Conservation (phyloP, 345 rosid species). For the Eucalyptus erythrocorys region DNA sequence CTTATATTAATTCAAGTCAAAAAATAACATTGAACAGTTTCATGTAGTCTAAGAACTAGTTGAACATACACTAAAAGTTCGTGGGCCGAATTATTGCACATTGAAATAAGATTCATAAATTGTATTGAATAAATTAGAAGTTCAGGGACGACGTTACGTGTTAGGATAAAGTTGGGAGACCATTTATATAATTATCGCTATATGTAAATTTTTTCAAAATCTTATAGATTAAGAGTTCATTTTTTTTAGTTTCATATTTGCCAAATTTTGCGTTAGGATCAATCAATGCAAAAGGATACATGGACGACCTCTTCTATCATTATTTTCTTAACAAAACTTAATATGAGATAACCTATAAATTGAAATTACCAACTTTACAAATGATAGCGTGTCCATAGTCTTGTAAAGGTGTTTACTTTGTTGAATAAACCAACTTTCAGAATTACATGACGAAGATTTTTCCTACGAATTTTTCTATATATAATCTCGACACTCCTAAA, state of each 20-base stretch:
- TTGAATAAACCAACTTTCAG: neutral
- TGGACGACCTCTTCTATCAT: neutral
- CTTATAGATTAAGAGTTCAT: neutral
- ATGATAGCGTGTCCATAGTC: neutral
- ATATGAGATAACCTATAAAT: neutral
- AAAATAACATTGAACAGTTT: too few species aligned
- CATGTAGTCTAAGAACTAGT: neutral
- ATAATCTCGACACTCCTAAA: neutral
- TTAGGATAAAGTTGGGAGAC: accelerated
- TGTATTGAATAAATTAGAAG: too few species aligned
- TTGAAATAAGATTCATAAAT: too few species aligned
- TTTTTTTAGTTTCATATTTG: neutral
- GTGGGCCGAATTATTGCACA: accelerated
- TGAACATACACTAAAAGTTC: too few species aligned
- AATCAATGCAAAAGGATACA: neutral
- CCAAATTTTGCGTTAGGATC: neutral
- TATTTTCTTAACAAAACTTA: neutral
- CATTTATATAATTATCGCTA: too few species aligned
- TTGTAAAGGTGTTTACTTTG: neutral
- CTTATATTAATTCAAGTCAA: too few species aligned
- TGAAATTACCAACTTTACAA: neutral
- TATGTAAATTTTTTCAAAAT: too few species aligned
- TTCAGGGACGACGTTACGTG: accelerated
- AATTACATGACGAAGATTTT: neutral
- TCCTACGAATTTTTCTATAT: neutral